A percentile compares a stretch with the other conserved stretches of the same genome.
Evolutionary conservation across 208 protist species (phyloP).

Genomic region (Acanthamoeba triangularis): DNA sequence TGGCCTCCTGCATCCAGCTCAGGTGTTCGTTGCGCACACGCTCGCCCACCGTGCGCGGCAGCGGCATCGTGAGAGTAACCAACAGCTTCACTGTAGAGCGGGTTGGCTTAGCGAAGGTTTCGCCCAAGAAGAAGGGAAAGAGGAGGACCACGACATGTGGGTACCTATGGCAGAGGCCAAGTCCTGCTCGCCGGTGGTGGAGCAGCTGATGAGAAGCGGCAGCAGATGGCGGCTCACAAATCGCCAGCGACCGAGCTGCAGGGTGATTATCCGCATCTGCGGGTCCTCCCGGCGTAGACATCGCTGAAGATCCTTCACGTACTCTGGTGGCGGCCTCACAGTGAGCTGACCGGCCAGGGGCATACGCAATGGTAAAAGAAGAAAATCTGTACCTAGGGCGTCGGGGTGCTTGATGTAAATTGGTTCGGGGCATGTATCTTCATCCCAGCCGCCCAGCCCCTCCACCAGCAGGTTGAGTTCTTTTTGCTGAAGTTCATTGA

Average conservation of each 20-base stretch:
- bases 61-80: conserved; percentile 69
- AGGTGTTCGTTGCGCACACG: conserved; percentile 39
- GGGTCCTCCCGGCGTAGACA: conserved; percentile 39
- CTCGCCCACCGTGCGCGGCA: background rate
- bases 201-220: conserved; percentile 52
- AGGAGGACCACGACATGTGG: background rate
- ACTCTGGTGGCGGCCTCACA: background rate
- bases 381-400: background rate
- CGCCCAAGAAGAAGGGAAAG: background rate
- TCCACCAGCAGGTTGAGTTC: conserved; percentile 11
- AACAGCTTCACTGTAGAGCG: conserved; percentile 50
- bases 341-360: background rate
- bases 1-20: conserved; percentile 48
- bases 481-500: conserved; percentile 1
- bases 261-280: conserved; percentile 19
- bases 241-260: conserved; percentile 47
- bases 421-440: background rate
- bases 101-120: background rate
- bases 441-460: conserved; percentile 20
- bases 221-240: conserved; percentile 52
- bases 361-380: background rate
- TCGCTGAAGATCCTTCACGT: conserved; percentile 33
- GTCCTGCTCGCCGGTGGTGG: conserved; percentile 12
- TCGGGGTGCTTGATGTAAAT: conserved; percentile 1
- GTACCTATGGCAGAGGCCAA: conserved; percentile 3